Evolutionary conservation across 306 rosid genomes (phyloP).

Genomic region (Geum urbanum): DNA sequence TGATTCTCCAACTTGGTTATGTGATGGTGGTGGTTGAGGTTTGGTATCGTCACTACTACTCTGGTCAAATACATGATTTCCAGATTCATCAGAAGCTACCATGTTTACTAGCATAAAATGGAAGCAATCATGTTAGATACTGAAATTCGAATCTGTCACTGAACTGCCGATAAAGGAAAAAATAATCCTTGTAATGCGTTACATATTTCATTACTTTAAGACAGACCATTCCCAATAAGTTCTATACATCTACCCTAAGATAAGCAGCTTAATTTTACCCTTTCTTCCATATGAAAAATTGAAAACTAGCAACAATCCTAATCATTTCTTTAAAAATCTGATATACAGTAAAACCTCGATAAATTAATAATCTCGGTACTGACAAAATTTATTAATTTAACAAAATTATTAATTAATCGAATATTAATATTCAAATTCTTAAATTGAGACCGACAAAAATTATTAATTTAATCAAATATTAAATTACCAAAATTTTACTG

Average conservation of each 20-base stretch:
- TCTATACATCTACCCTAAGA: neutral
- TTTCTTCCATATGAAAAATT: neutral
- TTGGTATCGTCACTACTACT: neutral
- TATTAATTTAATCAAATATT: too few relatives aligned
- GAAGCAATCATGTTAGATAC: neutral
- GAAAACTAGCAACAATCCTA: neutral
- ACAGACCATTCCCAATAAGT: neutral
- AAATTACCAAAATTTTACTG: too few relatives aligned
- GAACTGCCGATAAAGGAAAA: neutral
- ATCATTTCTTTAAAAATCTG: neutral
- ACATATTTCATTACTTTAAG: too few relatives aligned
- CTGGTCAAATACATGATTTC: conserved; percentile 3
- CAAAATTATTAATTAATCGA: too few relatives aligned
- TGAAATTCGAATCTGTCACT: neutral
- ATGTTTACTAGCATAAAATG: neutral
- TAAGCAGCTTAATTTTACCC: neutral
- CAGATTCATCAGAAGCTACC: conserved; percentile 9
- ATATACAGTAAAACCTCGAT: too few relatives aligned
- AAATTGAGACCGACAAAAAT: too few relatives aligned
- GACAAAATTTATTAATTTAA: too few relatives aligned
- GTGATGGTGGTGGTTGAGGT: conserved; percentile 7
- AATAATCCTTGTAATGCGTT: neutral
- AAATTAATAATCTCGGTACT: too few relatives aligned
- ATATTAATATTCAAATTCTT: too few relatives aligned
- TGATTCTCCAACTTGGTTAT: conserved; percentile 21